These are phyloP conservation scores for Thielaviopsis musarum DNA, from an alignment of 2,329 filamentous ascomycete species.

Conservation along the genomic window DNA sequence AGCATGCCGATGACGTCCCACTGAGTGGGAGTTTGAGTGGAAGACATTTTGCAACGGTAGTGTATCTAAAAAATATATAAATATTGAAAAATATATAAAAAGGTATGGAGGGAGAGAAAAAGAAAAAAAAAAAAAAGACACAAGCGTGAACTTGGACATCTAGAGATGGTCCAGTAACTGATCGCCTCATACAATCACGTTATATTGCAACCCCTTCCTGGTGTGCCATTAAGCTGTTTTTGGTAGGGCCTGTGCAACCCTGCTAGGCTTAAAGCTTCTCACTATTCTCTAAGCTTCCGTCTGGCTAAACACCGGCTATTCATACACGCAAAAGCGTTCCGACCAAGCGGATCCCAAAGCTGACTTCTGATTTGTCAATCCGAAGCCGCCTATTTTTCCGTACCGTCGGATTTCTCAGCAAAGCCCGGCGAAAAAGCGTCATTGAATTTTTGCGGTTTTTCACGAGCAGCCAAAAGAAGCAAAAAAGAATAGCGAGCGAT, in stretches of 20 bases:
- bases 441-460: neutral
- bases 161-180: too few species aligned
- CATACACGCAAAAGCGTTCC: neutral
- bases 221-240: neutral
- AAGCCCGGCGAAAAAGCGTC: neutral
- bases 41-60: neutral
- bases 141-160: too few species aligned
- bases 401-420: neutral
- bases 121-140: too few species aligned
- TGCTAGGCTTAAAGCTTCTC: neutral
- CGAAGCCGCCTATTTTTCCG: neutral
- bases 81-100: too few species aligned
- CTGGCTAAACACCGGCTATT: neutral
- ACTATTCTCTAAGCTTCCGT: neutral
- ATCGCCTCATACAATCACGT: too few species aligned
- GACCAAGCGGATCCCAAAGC: neutral
- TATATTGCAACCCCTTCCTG: too few species aligned
- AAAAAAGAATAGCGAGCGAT: neutral
- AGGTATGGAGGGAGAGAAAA: too few species aligned
- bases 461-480: too few species aligned
- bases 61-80: slow-evolving; percentile 1
- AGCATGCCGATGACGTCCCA: slow-evolving; percentile 9
- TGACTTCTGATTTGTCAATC: neutral
- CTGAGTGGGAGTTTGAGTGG: neutral
- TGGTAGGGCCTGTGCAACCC: neutral